A percentile compares a stretch with the other conserved stretches of the same genome.
phyloP scores from a whole-genome alignment of 306 rosid genomes.

The Citrullus amarus region DNA sequence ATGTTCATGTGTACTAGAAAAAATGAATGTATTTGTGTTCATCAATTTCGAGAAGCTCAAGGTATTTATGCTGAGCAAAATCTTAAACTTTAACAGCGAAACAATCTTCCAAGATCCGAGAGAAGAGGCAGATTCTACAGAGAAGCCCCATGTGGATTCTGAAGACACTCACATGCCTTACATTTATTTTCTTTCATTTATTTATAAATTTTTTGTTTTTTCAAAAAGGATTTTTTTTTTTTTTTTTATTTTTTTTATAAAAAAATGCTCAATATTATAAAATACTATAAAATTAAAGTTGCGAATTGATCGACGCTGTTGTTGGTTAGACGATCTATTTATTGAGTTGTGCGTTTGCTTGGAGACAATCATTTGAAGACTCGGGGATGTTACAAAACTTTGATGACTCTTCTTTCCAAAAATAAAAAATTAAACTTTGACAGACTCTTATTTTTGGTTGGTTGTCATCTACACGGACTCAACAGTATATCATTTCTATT shows the following conservation, averaged over 20 bases:
- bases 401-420: not conserved
- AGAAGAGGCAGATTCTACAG: not conserved
- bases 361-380: slow-evolving; percentile 5
- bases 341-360: slow-evolving; percentile 1
- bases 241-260: no score
- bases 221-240: not conserved
- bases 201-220: not conserved
- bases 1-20: no score
- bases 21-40: not conserved
- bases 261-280: not conserved
- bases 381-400: not conserved
- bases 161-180: not conserved
- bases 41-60: not conserved
- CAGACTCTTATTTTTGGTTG: not conserved
- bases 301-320: slow-evolving; percentile 1
- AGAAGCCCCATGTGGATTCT: slow-evolving; percentile 6
- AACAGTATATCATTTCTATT: not conserved
- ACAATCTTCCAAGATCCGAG: slow-evolving; percentile 6
- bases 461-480: not conserved
- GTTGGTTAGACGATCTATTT: slow-evolving; percentile 3
- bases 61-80: slow-evolving; percentile 1
- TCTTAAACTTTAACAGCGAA: not conserved
- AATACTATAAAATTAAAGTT: not conserved
- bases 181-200: not conserved
- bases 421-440: no score